A percentile compares a stretch with the other conserved stretches of the same genome.
phyloP scores from a whole-genome alignment of 108 stramenopile genomes.

The Aurantiochytrium sp. region DNA sequence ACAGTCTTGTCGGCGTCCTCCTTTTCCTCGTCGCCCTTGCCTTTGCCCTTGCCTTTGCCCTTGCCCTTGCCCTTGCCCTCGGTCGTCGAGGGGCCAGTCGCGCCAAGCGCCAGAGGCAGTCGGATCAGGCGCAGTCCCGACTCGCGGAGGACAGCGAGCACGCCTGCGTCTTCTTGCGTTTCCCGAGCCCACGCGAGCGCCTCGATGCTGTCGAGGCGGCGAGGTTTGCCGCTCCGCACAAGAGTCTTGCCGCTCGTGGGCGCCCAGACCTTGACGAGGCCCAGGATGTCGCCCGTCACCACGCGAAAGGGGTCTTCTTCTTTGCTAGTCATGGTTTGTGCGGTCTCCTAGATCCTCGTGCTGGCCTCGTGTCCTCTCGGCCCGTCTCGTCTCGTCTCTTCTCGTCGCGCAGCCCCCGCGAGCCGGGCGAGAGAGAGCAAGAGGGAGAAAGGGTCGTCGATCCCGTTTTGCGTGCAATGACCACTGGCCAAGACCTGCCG shows the following conservation, averaged over 20 bases:
- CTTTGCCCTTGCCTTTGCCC: too few species aligned
- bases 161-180: neutral
- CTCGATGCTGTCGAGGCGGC: neutral
- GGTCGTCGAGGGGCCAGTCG: too few species aligned
- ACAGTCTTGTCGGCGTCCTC: too few species aligned
- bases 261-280: neutral
- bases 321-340: too few species aligned
- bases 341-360: too few species aligned
- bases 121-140: neutral
- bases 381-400: neutral
- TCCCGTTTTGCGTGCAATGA: neutral
- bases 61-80: too few species aligned
- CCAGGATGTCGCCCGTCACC: neutral
- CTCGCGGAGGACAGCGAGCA: neutral
- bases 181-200: neutral
- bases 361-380: neutral
- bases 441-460: neutral
- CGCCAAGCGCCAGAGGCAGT: neutral
- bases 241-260: neutral
- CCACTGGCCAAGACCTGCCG: too few species aligned
- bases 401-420: neutral
- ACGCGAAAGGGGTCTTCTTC: neutral
- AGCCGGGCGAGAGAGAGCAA: neutral
- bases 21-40: too few species aligned
- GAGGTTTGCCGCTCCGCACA: neutral